Evolutionary conservation across 2,329 filamentous ascomycete species (phyloP).

Genomic region (Colletotrichum navitas): DNA sequence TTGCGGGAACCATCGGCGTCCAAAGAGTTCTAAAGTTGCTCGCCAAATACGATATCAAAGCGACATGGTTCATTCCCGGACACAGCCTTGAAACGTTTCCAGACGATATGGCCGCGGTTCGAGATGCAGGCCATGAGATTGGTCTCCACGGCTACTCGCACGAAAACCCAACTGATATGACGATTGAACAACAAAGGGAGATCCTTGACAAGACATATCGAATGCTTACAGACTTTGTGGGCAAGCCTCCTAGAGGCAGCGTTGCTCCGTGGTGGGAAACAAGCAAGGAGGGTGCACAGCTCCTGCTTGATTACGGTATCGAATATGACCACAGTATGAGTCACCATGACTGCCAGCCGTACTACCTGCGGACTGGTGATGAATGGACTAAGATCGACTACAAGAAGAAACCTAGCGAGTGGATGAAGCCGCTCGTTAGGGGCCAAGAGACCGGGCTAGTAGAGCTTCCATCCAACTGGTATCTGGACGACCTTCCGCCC

Average conservation of each 20-base stretch:
- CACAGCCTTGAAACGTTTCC: slow-evolving; percentile 64
- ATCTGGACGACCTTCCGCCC: slow-evolving; percentile 73
- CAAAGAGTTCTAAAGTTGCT: slow-evolving; percentile 77
- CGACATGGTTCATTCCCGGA: slow-evolving; percentile 66
- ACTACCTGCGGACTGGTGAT: slow-evolving; percentile 74
- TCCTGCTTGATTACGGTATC: slow-evolving; percentile 75
- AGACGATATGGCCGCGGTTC: slow-evolving; percentile 57
- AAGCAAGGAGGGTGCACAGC: slow-evolving; percentile 73
- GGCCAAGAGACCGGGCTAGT: slow-evolving; percentile 73
- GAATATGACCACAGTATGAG: slow-evolving; percentile 78
- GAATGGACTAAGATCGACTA: slow-evolving; percentile 78
- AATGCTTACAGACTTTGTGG: slow-evolving; percentile 75
- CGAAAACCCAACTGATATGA: slow-evolving; percentile 80
- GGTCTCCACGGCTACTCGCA: slow-evolving; percentile 80
- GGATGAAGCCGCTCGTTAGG: slow-evolving; percentile 75
- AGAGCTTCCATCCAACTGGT: slow-evolving; percentile 76
- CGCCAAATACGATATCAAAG: slow-evolving; percentile 78
- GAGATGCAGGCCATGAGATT: slow-evolving; percentile 63
- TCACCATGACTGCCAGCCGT: slow-evolving; percentile 74
- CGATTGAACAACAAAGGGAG: slow-evolving; percentile 79
- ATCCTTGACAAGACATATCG: slow-evolving; percentile 81
- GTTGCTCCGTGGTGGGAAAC: slow-evolving; percentile 84
- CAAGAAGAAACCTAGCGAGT: slow-evolving; percentile 68
- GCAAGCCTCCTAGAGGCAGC: slow-evolving; percentile 78
- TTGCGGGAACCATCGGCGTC: slow-evolving; percentile 76